Conservation (phyloP, 2,329 filamentous ascomycete species). For the Claviceps fusiformis region DNA sequence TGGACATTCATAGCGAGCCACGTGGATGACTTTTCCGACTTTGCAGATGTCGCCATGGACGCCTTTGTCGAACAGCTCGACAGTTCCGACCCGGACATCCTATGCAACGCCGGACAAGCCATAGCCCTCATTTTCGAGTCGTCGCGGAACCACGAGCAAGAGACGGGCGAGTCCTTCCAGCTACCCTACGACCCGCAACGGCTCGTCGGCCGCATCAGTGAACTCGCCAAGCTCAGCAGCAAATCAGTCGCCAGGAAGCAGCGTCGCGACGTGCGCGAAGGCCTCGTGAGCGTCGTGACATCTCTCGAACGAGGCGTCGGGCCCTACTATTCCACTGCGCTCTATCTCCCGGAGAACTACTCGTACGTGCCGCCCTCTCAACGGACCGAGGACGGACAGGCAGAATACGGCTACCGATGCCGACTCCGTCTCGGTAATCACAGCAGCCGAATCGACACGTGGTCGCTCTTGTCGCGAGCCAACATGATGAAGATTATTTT, state of each 20-base stretch:
- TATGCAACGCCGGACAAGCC: slow-evolving; percentile 64
- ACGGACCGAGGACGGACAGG: slow-evolving; percentile 27
- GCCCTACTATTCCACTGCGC: slow-evolving; percentile 38
- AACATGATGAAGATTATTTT: slow-evolving; percentile 34
- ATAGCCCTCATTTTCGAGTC: slow-evolving; percentile 77
- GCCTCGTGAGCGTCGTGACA: slow-evolving; percentile 37
- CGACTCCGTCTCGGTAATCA: slow-evolving; percentile 34
- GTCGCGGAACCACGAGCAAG: slow-evolving; percentile 33
- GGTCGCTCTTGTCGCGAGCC: slow-evolving; percentile 36
- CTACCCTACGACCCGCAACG: slow-evolving; percentile 37
- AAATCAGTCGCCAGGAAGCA: slow-evolving; percentile 37
- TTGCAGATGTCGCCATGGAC: slow-evolving; percentile 61
- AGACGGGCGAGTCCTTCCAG: slow-evolving; percentile 33
- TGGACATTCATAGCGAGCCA: slow-evolving; percentile 74
- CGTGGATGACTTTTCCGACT: slow-evolving; percentile 58
- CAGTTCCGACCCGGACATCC: slow-evolving; percentile 56
- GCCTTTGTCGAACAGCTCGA: slow-evolving; percentile 78
- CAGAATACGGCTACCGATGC: slow-evolving; percentile 39
- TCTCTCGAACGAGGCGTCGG: slow-evolving; percentile 41
- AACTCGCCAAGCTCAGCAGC: slow-evolving; percentile 32
- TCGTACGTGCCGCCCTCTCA: slow-evolving; percentile 28
- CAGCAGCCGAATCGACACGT: slow-evolving; percentile 33
- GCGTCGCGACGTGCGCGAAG: slow-evolving; percentile 32
- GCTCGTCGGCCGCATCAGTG: slow-evolving; percentile 32
- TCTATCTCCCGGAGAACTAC: slow-evolving; percentile 25